These are phyloP conservation scores for Rhytidhysteron rufulum DNA, from an alignment of 2,329 filamentous ascomycete genomes.

Conservation along the genomic window DNA sequence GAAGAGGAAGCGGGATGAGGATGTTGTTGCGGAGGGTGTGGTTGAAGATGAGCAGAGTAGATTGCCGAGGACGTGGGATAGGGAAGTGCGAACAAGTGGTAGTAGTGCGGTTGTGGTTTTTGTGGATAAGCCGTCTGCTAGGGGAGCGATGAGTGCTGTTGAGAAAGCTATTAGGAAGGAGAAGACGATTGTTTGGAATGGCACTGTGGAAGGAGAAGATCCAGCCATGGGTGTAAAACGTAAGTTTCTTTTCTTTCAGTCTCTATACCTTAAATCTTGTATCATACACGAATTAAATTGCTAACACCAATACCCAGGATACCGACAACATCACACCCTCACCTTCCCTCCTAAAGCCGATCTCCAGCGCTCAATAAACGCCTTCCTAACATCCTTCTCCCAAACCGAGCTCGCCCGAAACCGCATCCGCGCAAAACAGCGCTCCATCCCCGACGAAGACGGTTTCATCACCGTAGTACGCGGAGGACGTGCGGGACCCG, in stretches of 20 bases:
- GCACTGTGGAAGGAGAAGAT: conserved; percentile 35
- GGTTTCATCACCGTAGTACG: conserved; percentile 90
- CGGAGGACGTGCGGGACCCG: conserved; percentile 70
- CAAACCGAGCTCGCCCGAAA: conserved; percentile 64
- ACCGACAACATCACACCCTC: conserved; percentile 63
- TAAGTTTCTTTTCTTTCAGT: conserved; percentile 40
- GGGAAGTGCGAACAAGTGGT: conserved; percentile 67
- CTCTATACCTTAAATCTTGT: neutral
- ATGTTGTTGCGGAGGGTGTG: conserved; percentile 34
- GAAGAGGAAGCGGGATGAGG: conserved; percentile 53
- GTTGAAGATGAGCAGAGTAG: conserved; percentile 56
- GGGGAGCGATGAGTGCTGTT: conserved; percentile 71
- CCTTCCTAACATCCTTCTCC: conserved; percentile 77
- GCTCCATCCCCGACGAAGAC: conserved; percentile 85
- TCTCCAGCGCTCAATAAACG: conserved; percentile 73
- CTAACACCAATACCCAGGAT: conserved; percentile 38
- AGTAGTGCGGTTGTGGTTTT: conserved; percentile 77
- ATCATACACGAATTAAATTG: neutral
- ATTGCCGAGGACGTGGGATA: conserved; percentile 71
- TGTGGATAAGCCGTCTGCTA: conserved; percentile 75
- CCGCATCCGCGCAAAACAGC: conserved; percentile 57
- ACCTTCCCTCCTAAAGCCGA: conserved; percentile 64
- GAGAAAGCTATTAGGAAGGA: conserved; percentile 57
- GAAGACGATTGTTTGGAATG: conserved; percentile 63
- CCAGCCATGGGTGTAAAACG: conserved; percentile 47